Conservation (phyloP, 345 rosid species). For the Hibiscus tridactylites region DNA sequence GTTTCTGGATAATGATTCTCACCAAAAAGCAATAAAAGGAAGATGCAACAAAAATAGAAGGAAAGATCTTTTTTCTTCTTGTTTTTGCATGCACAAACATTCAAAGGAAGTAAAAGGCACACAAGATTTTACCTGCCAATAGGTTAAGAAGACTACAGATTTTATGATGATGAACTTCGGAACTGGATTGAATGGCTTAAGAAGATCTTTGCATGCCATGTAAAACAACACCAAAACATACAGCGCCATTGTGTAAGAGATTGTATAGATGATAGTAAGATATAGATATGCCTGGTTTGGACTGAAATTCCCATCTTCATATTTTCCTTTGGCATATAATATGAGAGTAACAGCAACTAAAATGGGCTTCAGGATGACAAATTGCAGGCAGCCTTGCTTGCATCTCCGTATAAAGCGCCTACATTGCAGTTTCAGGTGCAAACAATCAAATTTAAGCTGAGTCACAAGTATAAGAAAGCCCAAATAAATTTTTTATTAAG, state of each 20-base stretch:
- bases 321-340: constrained; percentile 90
- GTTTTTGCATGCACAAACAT: neutral
- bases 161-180: constrained; percentile 92
- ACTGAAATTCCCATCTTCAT: constrained; percentile 91
- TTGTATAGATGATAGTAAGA: constrained; percentile 82
- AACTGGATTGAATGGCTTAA: constrained; percentile 97
- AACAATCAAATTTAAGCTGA: constrained; percentile 12
- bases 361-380: constrained; percentile 92
- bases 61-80: neutral
- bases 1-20: neutral
- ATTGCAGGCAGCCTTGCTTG: constrained; percentile 98
- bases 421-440: constrained; percentile 11
- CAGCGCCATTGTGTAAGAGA: constrained; percentile 83
- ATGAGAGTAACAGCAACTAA: constrained; percentile 81
- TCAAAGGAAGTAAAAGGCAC: neutral
- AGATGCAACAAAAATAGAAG: neutral
- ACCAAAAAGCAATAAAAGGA: constrained; percentile 6
- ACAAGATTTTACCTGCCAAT: constrained; percentile 79
- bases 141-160: constrained; percentile 92
- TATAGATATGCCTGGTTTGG: constrained; percentile 84
- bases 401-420: constrained; percentile 96
- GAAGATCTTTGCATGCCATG: constrained; percentile 95
- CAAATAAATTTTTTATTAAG: neutral
- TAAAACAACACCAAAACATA: constrained; percentile 86
- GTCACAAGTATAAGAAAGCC: neutral